Conservation (phyloP, 768 basidiomycete genomes). For the Tylopilus intermedius region DNA sequence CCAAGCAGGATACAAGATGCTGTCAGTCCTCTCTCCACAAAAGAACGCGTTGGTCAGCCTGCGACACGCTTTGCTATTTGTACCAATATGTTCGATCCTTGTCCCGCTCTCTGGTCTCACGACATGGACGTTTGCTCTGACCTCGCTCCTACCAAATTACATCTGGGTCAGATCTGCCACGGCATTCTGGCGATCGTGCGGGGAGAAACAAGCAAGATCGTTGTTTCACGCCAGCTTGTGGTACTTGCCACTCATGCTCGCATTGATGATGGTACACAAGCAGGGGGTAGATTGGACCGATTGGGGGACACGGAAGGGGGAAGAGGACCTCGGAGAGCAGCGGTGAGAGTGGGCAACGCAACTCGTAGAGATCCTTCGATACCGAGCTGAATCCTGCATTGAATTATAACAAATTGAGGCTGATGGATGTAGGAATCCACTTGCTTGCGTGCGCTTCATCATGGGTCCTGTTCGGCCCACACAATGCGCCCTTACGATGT, state of each 20-base stretch:
- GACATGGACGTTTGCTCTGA: constrained; percentile 83
- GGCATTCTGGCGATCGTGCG: constrained; percentile 66
- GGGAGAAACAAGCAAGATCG: constrained; percentile 71
- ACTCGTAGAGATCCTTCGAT: background rate
- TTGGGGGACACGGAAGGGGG: constrained; percentile 33
- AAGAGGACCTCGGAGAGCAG: background rate
- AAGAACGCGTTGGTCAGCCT: constrained; percentile 84
- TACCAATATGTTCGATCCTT: constrained; percentile 74
- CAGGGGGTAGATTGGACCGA: constrained; percentile 73
- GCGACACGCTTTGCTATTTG: constrained; percentile 71
- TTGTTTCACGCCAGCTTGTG: constrained; percentile 81
- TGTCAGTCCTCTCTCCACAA: constrained; percentile 69
- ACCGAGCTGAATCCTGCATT: background rate
- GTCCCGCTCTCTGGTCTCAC: constrained; percentile 88
- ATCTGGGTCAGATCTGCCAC: constrained; percentile 66
- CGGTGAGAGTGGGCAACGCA: background rate
- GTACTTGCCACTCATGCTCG: constrained; percentile 86
- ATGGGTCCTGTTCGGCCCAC: too few species aligned
- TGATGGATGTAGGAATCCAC: background rate
- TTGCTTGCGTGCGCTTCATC: background rate
- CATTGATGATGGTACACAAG: constrained; percentile 94
- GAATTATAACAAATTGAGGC: background rate
- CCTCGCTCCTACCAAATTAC: constrained; percentile 70
- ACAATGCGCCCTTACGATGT: background rate
- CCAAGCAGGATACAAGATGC: constrained; percentile 90